Conservation (phyloP, 305 asterid species). For the Fraxinus velutina region DNA sequence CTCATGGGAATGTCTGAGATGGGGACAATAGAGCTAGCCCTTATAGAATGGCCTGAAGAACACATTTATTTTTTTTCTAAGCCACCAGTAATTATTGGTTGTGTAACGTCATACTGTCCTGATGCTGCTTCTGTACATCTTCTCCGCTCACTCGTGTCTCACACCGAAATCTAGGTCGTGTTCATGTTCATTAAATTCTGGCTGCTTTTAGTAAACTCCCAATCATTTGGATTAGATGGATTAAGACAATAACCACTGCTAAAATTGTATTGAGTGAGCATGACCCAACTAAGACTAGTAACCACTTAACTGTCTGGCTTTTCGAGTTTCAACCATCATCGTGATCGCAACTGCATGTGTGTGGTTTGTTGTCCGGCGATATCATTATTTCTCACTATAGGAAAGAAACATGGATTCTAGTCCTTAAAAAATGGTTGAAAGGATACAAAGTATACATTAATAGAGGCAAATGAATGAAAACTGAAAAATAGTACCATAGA, state of each 20-base stretch:
- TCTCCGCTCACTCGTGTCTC: too few relatives aligned
- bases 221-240: too few relatives aligned
- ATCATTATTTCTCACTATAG: not conserved
- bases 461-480: not conserved
- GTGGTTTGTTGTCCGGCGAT: not conserved
- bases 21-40: not conserved
- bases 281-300: not conserved
- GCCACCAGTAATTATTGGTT: too few relatives aligned
- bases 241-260: not conserved
- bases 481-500: not conserved
- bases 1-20: slow-evolving; percentile 31
- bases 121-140: too few relatives aligned
- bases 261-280: not conserved
- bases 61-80: too few relatives aligned
- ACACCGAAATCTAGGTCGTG: too few relatives aligned
- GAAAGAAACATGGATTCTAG: not conserved
- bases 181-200: too few relatives aligned
- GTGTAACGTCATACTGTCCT: too few relatives aligned
- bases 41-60: too few relatives aligned
- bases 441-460: not conserved
- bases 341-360: not conserved
- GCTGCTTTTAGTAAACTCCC: too few relatives aligned
- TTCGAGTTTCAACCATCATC: not conserved
- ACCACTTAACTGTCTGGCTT: not conserved
- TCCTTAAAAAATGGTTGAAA: not conserved